Base-by-base conservation (phyloP, 768 basidiomycete species). In the Termitomyces sp. region DNA sequence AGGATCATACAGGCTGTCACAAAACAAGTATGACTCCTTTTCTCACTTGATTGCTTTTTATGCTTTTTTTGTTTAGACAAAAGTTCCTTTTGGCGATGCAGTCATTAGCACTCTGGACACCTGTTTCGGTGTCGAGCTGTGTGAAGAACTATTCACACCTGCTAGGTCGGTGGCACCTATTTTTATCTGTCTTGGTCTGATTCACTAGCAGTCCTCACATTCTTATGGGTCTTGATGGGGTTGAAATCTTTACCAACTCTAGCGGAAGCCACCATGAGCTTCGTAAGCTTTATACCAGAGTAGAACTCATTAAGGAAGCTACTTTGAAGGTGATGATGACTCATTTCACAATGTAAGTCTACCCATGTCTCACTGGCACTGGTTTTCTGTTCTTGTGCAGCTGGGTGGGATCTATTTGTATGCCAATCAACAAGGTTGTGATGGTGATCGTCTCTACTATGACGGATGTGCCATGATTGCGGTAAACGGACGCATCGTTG, bases 221-320 rank as follows among this genome's bases (percentile, higher is more conserved):
- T 58, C 75, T 88, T 13, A 98, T 98, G 97, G 97, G 96, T 7
- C 83, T 99, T 9, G 96, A 99, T 67, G 97, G 97, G 6, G 96
- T 98, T 8, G 97, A 99, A 73, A 97, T 99, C 52, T 98, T 98
- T 70, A 98, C 96, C 9, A 99, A 99, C 74, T 98, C 97, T 1
- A 95, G 93, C 63, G 97, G 95, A 5, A 96, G 93, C 71, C 97
- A 99, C 69, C 97, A 99, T 67, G 97, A 98, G 69, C 85, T 99
- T 27, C 87, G 97, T n/a, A 99, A 99, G 72, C 81, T 99, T 27
- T 85, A 93, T 68, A 86, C 84, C 8, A 86, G 97, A 7, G 84
- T 98, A 1, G 95, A 99, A 61, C 78, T 99, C 12, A 98, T 99
- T 75, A 95, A 92, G 67, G 97, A 98, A 69, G 97, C 97, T 1